phyloP scores from a whole-genome alignment of 305 asterid genomes.

The Euphrasia arctica region DNA sequence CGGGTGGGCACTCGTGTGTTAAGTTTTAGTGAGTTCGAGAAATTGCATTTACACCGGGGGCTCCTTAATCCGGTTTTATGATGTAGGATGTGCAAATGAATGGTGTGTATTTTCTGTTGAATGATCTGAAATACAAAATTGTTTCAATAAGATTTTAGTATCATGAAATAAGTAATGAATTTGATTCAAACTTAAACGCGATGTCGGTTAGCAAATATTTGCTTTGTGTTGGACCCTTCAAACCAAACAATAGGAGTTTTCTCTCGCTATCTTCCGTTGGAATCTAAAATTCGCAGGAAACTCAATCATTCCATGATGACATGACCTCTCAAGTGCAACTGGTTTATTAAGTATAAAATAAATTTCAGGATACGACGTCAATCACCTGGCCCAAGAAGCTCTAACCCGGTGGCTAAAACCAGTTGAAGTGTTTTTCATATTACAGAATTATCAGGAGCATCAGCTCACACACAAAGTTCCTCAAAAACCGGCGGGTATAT shows the following conservation, averaged over 20 bases:
- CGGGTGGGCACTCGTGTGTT: too few relatives aligned
- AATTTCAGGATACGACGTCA: constrained; percentile 58
- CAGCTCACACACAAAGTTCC: constrained; percentile 70
- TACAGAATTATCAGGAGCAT: constrained; percentile 64
- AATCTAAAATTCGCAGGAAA: neutral
- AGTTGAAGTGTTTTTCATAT: constrained; percentile 69
- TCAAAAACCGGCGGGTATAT: constrained; percentile 67
- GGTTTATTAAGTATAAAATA: neutral
- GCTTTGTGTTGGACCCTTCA: too few relatives aligned
- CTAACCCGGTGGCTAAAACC: constrained; percentile 93
- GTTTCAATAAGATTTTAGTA: neutral
- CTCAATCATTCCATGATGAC: neutral
- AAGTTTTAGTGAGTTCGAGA: too few relatives aligned
- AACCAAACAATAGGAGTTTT: too few relatives aligned
- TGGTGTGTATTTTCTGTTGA: too few relatives aligned
- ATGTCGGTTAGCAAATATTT: neutral
- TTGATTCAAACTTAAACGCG: neutral
- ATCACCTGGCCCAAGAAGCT: constrained; percentile 74
- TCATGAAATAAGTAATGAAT: neutral
- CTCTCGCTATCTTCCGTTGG: neutral
- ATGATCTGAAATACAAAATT: too few relatives aligned
- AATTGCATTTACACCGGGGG: too few relatives aligned
- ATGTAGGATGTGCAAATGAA: too few relatives aligned
- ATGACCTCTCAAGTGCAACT: neutral
- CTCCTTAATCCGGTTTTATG: neutral